phyloP scores from a whole-genome alignment of 2,329 filamentous ascomycete species.

The Fusarium luffae region DNA sequence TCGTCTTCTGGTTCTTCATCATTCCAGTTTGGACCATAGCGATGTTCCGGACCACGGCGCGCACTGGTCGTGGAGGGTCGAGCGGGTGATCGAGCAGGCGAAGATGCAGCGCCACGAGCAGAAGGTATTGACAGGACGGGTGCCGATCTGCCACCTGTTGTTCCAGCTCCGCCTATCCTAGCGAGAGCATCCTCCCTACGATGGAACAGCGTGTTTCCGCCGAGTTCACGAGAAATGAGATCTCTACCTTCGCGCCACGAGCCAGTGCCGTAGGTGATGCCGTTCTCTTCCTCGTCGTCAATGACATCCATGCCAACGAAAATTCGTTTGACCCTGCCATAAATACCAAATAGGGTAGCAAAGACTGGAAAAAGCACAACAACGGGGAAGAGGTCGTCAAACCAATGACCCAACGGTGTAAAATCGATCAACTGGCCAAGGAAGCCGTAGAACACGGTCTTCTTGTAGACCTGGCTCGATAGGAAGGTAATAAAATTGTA shows the following conservation, averaged over 20 bases:
- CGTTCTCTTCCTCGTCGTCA: conserved; percentile 76
- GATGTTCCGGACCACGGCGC: conserved; percentile 47
- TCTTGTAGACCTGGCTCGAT: conserved; percentile 74
- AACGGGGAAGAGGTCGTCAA: conserved; percentile 88
- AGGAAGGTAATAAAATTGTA: conserved; percentile 98
- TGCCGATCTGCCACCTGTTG: conserved; percentile 50
- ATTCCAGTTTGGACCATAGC: conserved; percentile 50
- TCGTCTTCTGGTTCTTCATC: conserved; percentile 76
- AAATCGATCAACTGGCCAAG: conserved; percentile 85
- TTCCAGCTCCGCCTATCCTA: conserved; percentile 46
- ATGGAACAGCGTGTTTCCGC: conserved; percentile 68
- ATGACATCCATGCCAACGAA: conserved; percentile 82
- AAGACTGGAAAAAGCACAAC: conserved; percentile 87
- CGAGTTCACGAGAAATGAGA: conserved; percentile 87
- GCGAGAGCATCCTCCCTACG: conserved; percentile 59
- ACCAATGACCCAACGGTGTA: conserved; percentile 83
- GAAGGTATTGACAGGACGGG: conserved; percentile 63
- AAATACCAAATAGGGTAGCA: conserved; percentile 89
- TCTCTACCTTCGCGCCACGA: conserved; percentile 93
- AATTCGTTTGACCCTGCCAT: conserved; percentile 81
- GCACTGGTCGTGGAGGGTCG: conserved; percentile 43
- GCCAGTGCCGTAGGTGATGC: conserved; percentile 76
- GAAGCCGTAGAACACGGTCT: conserved; percentile 88
- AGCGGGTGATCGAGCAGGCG: conserved; percentile 57
- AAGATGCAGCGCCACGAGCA: conserved; percentile 50